phyloP scores from a whole-genome alignment of 768 basidiomycete genomes.

The Xerocomellus dryophilus region DNA sequence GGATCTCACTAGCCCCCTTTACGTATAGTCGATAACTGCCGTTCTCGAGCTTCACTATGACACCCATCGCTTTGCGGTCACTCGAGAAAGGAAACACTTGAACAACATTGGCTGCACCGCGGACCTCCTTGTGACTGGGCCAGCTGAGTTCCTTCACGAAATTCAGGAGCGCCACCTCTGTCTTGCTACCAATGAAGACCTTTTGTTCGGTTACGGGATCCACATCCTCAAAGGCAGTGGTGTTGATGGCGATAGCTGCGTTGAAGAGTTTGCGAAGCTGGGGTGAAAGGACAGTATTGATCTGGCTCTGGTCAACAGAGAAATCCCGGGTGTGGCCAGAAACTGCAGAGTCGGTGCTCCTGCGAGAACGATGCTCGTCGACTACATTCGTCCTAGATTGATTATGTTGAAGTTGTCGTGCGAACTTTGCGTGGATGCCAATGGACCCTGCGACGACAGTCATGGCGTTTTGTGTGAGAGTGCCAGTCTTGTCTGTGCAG shows the following conservation, averaged over 20 bases:
- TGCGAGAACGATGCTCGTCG: slow-evolving; percentile 39
- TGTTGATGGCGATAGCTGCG: slow-evolving; percentile 85
- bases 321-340: slow-evolving; percentile 66
- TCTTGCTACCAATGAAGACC: slow-evolving; percentile 88
- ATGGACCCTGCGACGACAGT: slow-evolving; percentile 93
- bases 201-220: slow-evolving; percentile 56
- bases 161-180: slow-evolving; percentile 85
- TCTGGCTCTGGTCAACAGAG: slow-evolving; percentile 73
- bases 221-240: slow-evolving; percentile 88
- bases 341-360: slow-evolving; percentile 30
- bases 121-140: slow-evolving; percentile 63
- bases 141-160: slow-evolving; percentile 82
- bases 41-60: slow-evolving; percentile 60
- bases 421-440: slow-evolving; percentile 94
- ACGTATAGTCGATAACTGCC: slow-evolving; percentile 68
- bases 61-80: slow-evolving; percentile 92
- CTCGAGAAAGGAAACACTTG: slow-evolving; percentile 95
- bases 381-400: slow-evolving; percentile 67
- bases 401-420: slow-evolving; percentile 72
- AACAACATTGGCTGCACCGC: slow-evolving; percentile 58
- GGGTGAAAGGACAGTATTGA: slow-evolving; percentile 62
- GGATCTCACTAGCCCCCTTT: slow-evolving; percentile 94
- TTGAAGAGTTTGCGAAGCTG: slow-evolving; percentile 70
- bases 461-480: slow-evolving; percentile 94
- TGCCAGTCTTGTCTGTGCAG: slow-evolving; percentile 96